A percentile compares a stretch with the other conserved stretches of the same genome.
Evolutionary conservation across 202 grass and related monocot species (phyloP).

Genomic region (Zizania palustris): DNA sequence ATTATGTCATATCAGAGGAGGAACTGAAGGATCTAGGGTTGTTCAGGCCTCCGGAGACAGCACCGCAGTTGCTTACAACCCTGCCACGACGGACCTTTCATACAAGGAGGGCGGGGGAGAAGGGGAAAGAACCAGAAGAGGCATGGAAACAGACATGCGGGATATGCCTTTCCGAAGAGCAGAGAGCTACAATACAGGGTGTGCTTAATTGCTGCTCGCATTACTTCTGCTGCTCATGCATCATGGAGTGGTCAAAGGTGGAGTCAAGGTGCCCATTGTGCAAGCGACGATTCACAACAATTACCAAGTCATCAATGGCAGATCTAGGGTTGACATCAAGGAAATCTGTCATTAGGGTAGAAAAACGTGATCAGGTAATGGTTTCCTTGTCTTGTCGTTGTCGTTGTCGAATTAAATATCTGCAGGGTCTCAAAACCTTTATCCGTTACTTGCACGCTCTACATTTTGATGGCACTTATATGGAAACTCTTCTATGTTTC

Average conservation of each 20-base stretch:
- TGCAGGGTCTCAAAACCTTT: background rate
- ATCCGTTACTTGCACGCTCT: background rate
- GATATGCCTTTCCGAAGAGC: slow-evolving; percentile 74
- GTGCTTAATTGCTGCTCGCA: slow-evolving; percentile 76
- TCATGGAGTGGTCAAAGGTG: slow-evolving; percentile 81
- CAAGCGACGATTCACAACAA: slow-evolving; percentile 69
- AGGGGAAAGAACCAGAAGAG: slow-evolving; percentile 54
- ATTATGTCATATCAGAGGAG: slow-evolving; percentile 71
- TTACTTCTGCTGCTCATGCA: slow-evolving; percentile 78
- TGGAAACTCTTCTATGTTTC: background rate
- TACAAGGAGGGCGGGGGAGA: slow-evolving; percentile 40
- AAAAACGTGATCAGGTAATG: slow-evolving; percentile 77
- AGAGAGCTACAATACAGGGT: slow-evolving; percentile 58
- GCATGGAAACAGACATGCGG: slow-evolving; percentile 57
- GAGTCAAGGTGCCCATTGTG: slow-evolving; percentile 74
- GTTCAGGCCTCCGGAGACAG: background rate
- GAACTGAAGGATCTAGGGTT: slow-evolving; percentile 41
- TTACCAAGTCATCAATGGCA: slow-evolving; percentile 67
- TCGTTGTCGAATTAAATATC: background rate
- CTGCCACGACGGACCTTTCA: background rate
- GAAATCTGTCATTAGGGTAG: slow-evolving; percentile 62
- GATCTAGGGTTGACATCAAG: slow-evolving; percentile 51
- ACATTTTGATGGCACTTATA: background rate
- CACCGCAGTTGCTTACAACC: background rate
- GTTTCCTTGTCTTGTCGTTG: background rate